Conservation (phyloP, 2,329 filamentous ascomycete genomes). For the Talaromyces sp. region DNA sequence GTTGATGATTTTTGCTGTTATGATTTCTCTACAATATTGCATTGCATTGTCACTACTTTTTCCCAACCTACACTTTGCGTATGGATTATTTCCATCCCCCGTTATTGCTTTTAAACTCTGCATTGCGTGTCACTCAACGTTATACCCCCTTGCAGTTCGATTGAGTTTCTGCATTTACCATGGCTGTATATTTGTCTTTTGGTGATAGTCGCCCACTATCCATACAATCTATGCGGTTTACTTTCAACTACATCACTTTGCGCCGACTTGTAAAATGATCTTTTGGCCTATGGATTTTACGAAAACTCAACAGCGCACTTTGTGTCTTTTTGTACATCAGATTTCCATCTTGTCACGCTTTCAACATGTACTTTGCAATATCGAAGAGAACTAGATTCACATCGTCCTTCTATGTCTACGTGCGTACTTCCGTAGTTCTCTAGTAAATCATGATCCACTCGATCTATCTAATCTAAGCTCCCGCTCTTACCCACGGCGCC, state of each 20-base stretch:
- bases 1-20: conserved; percentile 14
- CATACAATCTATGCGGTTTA: neutral
- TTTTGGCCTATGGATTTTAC: neutral
- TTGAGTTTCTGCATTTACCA: conserved; percentile 7
- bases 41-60: conserved; percentile 15
- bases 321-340: conserved; percentile 10
- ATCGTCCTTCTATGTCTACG: neutral
- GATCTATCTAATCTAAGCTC: conserved; percentile 5
- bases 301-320: conserved; percentile 7
- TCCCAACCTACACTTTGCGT: neutral
- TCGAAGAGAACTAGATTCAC: neutral
- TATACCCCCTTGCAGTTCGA: conserved; percentile 16
- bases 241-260: neutral
- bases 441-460: neutral
- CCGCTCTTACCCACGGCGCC: neutral
- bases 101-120: conserved; percentile 1
- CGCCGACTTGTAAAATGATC: conserved; percentile 5
- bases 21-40: conserved; percentile 15
- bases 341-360: neutral
- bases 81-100: neutral
- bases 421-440: neutral
- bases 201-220: conserved; percentile 3
- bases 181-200: conserved; percentile 7
- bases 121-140: conserved; percentile 16
- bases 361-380: conserved; percentile 5